Evolutionary conservation across 2,329 filamentous ascomycete species (phyloP).

Genomic region (Arthroderma uncinatum): DNA sequence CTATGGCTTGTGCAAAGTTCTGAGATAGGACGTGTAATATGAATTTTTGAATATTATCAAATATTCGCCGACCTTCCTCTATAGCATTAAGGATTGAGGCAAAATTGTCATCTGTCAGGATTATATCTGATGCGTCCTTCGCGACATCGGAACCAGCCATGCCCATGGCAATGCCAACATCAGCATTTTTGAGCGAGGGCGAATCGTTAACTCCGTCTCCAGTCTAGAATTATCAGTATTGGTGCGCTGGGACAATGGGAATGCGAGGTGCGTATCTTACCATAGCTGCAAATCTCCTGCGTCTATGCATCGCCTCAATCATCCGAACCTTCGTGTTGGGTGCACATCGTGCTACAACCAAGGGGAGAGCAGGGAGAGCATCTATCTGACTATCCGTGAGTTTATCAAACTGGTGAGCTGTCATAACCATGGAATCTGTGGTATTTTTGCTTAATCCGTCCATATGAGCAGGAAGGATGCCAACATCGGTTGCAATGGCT

Average conservation of each 20-base stretch:
- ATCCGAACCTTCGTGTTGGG: conserved; percentile 66
- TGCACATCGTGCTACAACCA: conserved; percentile 49
- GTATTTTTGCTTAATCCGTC: conserved; percentile 48
- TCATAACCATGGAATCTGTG: conserved; percentile 58
- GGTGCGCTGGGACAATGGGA: neutral
- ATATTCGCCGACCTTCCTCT: conserved; percentile 72
- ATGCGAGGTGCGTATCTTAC: neutral
- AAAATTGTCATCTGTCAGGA: conserved; percentile 40
- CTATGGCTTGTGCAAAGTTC: conserved; percentile 73
- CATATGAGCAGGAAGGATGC: conserved; percentile 58
- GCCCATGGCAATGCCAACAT: conserved; percentile 84
- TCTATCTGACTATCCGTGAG: conserved; percentile 64
- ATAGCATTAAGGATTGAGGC: conserved; percentile 75
- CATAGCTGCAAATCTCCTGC: conserved; percentile 71
- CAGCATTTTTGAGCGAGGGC: conserved; percentile 65
- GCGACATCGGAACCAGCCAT: conserved; percentile 70
- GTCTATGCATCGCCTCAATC: conserved; percentile 52
- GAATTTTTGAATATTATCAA: conserved; percentile 84
- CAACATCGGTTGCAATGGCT: conserved; percentile 66
- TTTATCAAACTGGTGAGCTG: conserved; percentile 66
- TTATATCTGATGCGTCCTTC: conserved; percentile 53
- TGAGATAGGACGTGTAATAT: conserved; percentile 66
- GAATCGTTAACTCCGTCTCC: conserved; percentile 83
- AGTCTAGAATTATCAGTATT: conserved; percentile 33
- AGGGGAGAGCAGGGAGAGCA: conserved; percentile 41